These are phyloP conservation scores for Aphanoascus verrucosus DNA, from an alignment of 2,329 filamentous ascomycete genomes.

Conservation along the genomic window DNA sequence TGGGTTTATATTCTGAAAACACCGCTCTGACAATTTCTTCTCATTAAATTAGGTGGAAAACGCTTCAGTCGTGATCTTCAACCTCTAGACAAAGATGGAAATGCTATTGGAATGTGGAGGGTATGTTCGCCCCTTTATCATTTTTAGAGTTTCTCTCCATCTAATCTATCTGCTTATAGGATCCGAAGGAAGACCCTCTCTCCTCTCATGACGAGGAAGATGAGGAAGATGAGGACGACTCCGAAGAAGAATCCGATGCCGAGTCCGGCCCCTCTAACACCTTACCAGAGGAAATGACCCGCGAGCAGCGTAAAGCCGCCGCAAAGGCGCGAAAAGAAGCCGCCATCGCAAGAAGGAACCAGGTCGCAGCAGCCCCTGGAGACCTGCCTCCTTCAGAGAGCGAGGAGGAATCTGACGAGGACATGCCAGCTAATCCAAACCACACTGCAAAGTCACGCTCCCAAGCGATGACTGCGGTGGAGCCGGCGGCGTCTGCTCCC, in stretches of 20 bases:
- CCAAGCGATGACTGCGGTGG: constrained; percentile 52
- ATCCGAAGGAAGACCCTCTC: constrained; percentile 27
- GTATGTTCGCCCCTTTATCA: constrained; percentile 26
- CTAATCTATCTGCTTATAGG: constrained; percentile 19
- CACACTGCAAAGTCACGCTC: constrained; percentile 59
- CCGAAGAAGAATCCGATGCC: constrained; percentile 38
- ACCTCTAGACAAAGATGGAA: constrained; percentile 79
- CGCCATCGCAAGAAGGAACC: constrained; percentile 65
- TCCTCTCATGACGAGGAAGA: constrained; percentile 40
- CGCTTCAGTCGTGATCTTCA: constrained; percentile 87
- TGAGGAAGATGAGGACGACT: constrained; percentile 44
- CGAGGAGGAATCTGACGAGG: constrained; percentile 35
- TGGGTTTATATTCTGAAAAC: not conserved
- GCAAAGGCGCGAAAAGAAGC: constrained; percentile 88
- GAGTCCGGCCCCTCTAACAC: constrained; percentile 38
- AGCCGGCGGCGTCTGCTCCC: constrained; percentile 28
- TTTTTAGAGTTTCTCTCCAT: not conserved
- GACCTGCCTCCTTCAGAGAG: constrained; percentile 70
- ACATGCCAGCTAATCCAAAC: constrained; percentile 73
- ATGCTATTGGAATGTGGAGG: constrained; percentile 79
- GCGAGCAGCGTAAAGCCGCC: constrained; percentile 76
- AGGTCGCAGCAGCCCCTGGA: constrained; percentile 63
- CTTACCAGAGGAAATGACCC: constrained; percentile 50
- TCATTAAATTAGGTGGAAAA: constrained; percentile 60
- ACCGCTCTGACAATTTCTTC: constrained; percentile 7